phyloP scores from a whole-genome alignment of 2,329 filamentous ascomycete genomes.

The Colletotrichum lentis region DNA sequence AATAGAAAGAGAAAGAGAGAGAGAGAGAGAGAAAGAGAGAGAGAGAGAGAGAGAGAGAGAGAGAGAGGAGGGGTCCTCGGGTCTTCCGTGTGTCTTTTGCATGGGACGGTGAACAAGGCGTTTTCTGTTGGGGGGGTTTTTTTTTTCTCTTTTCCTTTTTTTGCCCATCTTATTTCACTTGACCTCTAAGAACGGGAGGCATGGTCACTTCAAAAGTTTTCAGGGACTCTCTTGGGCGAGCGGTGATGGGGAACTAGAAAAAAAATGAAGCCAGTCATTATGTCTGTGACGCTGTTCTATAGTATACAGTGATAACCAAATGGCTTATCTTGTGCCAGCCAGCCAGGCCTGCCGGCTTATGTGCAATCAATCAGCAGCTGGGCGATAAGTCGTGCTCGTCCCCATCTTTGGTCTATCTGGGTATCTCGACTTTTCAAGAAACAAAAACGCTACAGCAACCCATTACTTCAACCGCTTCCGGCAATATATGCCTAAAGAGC shows the following conservation, averaged over 20 bases:
- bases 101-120: constrained; percentile 36
- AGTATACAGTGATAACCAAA: constrained; percentile 34
- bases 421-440: constrained; percentile 35
- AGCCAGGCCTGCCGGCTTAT: not conserved
- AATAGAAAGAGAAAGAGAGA: too few relatives aligned
- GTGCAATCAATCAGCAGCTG: not conserved
- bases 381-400: constrained; percentile 18
- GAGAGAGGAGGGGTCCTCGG: not conserved
- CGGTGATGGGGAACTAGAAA: constrained; percentile 5
- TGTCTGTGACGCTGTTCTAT: constrained; percentile 32
- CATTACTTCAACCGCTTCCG: not conserved
- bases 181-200: constrained; percentile 6
- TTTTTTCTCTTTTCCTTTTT: not conserved
- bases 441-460: constrained; percentile 9
- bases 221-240: not conserved
- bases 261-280: constrained; percentile 13
- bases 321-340: constrained; percentile 19
- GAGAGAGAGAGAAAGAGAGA: too few relatives aligned
- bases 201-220: constrained; percentile 9
- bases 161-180: not conserved
- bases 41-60: not conserved
- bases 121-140: not conserved
- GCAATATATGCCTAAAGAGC: not conserved
- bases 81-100: constrained; percentile 20
- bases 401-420: constrained; percentile 33